These are phyloP conservation scores for Dictyophora rubrovolvata DNA, from an alignment of 768 basidiomycete species.

Conservation along the genomic window DNA sequence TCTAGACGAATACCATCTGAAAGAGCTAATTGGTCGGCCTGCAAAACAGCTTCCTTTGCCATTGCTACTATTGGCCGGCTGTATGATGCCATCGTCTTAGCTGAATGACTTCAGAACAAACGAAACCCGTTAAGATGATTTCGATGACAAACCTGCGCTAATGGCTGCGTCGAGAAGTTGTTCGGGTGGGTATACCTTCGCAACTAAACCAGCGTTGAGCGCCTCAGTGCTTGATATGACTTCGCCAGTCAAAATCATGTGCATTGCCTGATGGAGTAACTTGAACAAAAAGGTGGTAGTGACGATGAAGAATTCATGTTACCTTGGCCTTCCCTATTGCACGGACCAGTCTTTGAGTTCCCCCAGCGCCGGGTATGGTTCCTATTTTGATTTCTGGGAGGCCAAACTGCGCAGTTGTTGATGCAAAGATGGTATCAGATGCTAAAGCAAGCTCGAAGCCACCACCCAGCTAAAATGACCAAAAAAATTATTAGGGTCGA, in stretches of 20 bases:
- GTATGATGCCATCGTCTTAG: slow-evolving; percentile 23
- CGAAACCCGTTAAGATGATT: not conserved
- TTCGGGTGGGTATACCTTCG: slow-evolving; percentile 29
- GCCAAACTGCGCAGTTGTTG: slow-evolving; percentile 33
- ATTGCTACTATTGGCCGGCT: slow-evolving; percentile 23
- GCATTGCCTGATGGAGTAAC: slow-evolving; percentile 33
- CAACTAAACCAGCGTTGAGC: slow-evolving; percentile 36
- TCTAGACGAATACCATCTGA: slow-evolving; percentile 37
- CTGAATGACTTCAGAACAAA: slow-evolving; percentile 6
- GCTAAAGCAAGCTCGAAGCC: slow-evolving; percentile 41
- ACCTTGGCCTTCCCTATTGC: slow-evolving; percentile 31
- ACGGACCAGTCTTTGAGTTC: slow-evolving; percentile 33
- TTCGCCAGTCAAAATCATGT: slow-evolving; percentile 42
- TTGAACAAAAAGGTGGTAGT: not conserved
- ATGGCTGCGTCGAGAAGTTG: slow-evolving; percentile 36
- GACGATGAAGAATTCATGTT: not conserved
- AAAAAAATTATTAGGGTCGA: not conserved
- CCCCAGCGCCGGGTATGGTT: slow-evolving; percentile 36
- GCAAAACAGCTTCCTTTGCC: slow-evolving; percentile 40
- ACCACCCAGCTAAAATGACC: slow-evolving; percentile 30
- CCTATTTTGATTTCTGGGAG: slow-evolving; percentile 41
- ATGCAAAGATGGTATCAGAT: slow-evolving; percentile 35
- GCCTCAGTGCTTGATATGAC: slow-evolving; percentile 37
- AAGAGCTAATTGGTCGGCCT: slow-evolving; percentile 39
- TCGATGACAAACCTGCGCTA: slow-evolving; percentile 21